Evolutionary conservation across 2,329 filamentous ascomycete genomes (phyloP), one percentile per base, ranked within the genome.

Genomic region (Bipolaris victoriae): DNA sequence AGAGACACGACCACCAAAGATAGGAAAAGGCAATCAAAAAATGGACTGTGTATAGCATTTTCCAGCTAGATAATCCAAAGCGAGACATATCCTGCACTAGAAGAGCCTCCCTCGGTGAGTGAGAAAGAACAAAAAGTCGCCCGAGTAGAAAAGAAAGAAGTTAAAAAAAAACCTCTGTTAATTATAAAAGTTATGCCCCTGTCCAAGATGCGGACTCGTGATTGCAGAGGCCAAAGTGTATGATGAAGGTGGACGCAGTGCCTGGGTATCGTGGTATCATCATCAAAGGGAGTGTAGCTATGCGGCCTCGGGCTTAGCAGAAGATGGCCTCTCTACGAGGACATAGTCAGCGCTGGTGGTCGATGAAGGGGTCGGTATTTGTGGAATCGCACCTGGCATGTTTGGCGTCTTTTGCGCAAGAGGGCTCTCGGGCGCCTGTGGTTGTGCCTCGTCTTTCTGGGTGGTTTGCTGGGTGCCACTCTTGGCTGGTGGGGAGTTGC

Each of bases 321-420:
- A 68, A 40, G 33, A 63, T 36, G 72, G 70, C 54, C 69, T 66
- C 61, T 75, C 72, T 72, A 75, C 73, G 50, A 74, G 61, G 57
- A 76, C 70, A 63, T 74, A 75, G 60, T 76, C 73, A 66, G 70
- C 60, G 67, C 71, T 70, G 64, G 60, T 66, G 52, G 69, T 61
- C 63, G 72, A 74, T 48, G 65, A 60, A 45, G 71, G 68, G 52
- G 71, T 69, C 45, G 65, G 60, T 51, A 69, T 69, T 37, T 67
- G 60, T 54, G 69, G 65, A 60, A 70, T 62, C 64, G 70, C 72
- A 68, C 72, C 73, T 68, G 73, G 65, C 55, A 69, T 69, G 53
- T 62, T 57, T 54, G 58, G 57, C 44, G 65, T 49, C 50, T 54
- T 44, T 49, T 57, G 49, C 36, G 56, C 64, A 55, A 66, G 63